Conservation (phyloP, 352 stramenopile species). For the Phytophthora macrochlamydospora region DNA sequence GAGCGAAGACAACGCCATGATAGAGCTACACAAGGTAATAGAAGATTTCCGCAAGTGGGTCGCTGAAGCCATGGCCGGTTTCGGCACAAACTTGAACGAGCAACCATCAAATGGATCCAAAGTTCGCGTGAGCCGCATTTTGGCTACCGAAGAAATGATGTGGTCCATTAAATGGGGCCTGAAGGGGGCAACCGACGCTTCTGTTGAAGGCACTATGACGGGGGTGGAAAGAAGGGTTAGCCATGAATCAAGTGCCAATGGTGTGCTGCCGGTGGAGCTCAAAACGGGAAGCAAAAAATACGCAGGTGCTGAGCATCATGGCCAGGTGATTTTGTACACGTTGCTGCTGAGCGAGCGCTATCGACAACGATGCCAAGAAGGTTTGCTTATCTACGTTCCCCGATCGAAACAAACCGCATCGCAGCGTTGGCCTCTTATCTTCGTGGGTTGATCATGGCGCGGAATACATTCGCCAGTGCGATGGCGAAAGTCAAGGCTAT, state of each 20-base stretch:
- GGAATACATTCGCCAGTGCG: constrained; percentile 72
- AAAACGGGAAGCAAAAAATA: constrained; percentile 88
- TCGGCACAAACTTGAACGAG: constrained; percentile 48
- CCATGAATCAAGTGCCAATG: not conserved
- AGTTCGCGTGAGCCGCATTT: constrained; percentile 46
- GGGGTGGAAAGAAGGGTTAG: not conserved
- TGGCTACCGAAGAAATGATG: constrained; percentile 87
- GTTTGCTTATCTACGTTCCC: constrained; percentile 77
- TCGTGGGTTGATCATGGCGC: constrained; percentile 65
- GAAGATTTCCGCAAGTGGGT: constrained; percentile 67
- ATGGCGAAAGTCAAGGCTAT: constrained; percentile 66
- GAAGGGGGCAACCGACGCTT: constrained; percentile 80
- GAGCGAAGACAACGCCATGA: constrained; percentile 56
- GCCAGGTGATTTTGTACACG: constrained; percentile 91
- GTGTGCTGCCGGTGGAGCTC: constrained; percentile 80
- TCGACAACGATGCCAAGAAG: constrained; percentile 56
- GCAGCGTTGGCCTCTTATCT: constrained; percentile 58
- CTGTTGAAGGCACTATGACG: constrained; percentile 55
- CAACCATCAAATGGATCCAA: constrained; percentile 27
- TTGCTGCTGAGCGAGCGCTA: constrained; percentile 85
- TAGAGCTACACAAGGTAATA: constrained; percentile 62
- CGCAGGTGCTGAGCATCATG: constrained; percentile 59
- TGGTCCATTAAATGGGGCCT: constrained; percentile 87
- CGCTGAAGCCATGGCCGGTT: constrained; percentile 21
- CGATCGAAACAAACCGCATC: constrained; percentile 75